Percentiles rank a stretch among this genome's conserved stretches.
phyloP scores from a whole-genome alignment of 2,329 filamentous ascomycete species.

The Paraconiothyrium brasiliense region DNA sequence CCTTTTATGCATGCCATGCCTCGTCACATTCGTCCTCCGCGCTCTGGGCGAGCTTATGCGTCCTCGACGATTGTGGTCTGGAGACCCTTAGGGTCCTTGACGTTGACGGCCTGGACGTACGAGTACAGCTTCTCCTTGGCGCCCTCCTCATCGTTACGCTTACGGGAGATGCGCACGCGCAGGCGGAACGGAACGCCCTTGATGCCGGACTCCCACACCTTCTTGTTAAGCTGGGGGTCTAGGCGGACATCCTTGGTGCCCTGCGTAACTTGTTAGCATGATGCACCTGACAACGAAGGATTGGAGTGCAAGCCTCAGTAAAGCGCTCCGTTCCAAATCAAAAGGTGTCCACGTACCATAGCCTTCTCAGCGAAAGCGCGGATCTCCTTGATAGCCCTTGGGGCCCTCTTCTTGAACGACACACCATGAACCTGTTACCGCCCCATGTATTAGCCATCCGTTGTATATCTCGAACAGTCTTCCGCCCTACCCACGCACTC shows the following conservation, averaged over 20 bases:
- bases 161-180: conserved; percentile 97
- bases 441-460: conserved; percentile 55
- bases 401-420: conserved; percentile 99
- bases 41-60: conserved; percentile 51
- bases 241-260: conserved; percentile 96
- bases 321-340: background rate
- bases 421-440: conserved; percentile 86
- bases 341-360: conserved; percentile 78
- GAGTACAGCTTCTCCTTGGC: conserved; percentile 99
- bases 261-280: conserved; percentile 60
- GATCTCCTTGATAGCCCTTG: conserved; percentile 99
- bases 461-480: conserved; percentile 62
- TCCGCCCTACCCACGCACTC: conserved; percentile 63
- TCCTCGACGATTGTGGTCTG: conserved; percentile 86
- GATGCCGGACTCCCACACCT: conserved; percentile 99
- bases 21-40: conserved; percentile 18
- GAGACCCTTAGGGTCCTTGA: conserved; percentile 99
- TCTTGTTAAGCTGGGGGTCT: conserved; percentile 99
- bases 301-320: background rate
- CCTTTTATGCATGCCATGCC: conserved; percentile 42
- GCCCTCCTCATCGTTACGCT: conserved; percentile 99
- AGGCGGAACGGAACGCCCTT: conserved; percentile 99
- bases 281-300: background rate
- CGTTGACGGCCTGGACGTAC: conserved; percentile 99
- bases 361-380: conserved; percentile 89